Conservation (phyloP, 1,284 basidiomycete genomes). For the Ceratobasidium sp. region DNA sequence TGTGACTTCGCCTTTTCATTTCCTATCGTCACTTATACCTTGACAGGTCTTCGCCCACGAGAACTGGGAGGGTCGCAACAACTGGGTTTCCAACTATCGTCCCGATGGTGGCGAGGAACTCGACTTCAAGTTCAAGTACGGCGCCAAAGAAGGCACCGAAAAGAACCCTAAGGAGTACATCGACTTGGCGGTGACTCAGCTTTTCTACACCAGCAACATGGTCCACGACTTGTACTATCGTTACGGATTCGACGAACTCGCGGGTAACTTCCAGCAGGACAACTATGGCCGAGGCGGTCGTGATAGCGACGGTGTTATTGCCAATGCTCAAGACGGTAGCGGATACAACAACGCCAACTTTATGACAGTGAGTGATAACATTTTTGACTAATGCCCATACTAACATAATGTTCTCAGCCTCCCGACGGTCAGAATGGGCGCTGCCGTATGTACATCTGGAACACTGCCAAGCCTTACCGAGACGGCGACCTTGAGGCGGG, state of each 20-base stretch:
- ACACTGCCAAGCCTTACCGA: slow-evolving; percentile 87
- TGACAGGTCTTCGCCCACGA: slow-evolving; percentile 81
- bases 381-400: not conserved
- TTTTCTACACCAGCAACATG: slow-evolving; percentile 94
- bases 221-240: slow-evolving; percentile 67
- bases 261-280: slow-evolving; percentile 97
- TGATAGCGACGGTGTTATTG: slow-evolving; percentile 90
- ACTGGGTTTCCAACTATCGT: slow-evolving; percentile 83
- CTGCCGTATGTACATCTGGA: slow-evolving; percentile 98
- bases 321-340: slow-evolving; percentile 94
- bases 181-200: slow-evolving; percentile 86
- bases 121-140: slow-evolving; percentile 79
- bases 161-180: slow-evolving; percentile 80
- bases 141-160: slow-evolving; percentile 66
- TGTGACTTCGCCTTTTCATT: slow-evolving; percentile 47
- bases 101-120: slow-evolving; percentile 72
- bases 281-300: slow-evolving; percentile 92
- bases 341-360: slow-evolving; percentile 87
- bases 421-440: slow-evolving; percentile 76
- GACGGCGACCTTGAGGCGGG: slow-evolving; percentile 96
- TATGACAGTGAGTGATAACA: slow-evolving; percentile 56
- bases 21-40: slow-evolving; percentile 19
- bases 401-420: slow-evolving; percentile 48
- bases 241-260: slow-evolving; percentile 90
- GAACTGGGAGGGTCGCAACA: slow-evolving; percentile 87